Evolutionary conservation across 495 filamentous ascomycete genomes (phyloP), one percentile per base, ranked within the genome.

Genomic region (Umbilicaria muhlenbergii): DNA sequence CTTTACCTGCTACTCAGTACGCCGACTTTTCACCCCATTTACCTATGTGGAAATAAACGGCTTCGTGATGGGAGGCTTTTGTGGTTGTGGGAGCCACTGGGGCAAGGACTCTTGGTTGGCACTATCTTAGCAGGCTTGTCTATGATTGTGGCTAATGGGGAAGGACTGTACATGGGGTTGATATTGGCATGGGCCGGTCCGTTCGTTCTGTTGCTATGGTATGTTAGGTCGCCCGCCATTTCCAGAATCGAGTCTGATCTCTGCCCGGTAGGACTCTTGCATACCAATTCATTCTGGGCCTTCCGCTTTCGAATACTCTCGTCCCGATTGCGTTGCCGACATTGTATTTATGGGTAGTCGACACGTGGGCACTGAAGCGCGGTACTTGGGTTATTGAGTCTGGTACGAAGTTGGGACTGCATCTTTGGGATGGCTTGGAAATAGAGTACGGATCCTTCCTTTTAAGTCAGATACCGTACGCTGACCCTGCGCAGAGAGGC

Each of bases 361-460:
- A 83, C 47, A 77, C 75, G 10, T 42, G 78, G 11, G 74, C 76
- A 7, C 50, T 83, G 24, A 60, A 61, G 35, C 54, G 73, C 21
- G 79, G 79, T 1, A 80, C 76, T 2, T 83, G 79, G 79, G 65
- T 69, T 2, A 83, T 83, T 40, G 68, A 70, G 35, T 54, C 62
- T 1, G 73, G 67, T 1, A 83, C 78, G 2, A 81, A 81, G 49
- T 58, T 78, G 11, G 69, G 64, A 11, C 51, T 66, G 43, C 62
- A 70, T 33, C 34, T 81, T 1, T 80, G 77, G 72, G 65, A 66
- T n/a, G 66, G 63, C 12, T 56, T 83, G 16, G 79, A 82, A 19
- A 58, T 82, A 4, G 79, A 83, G 59, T 62, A 54, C 16, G 50
- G 11, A n/a, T 32, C 14, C 38, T 18, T 16, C 3, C 11, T 14